Evolutionary conservation across 306 rosid species (phyloP).

Genomic region (Prunus mongolica): DNA sequence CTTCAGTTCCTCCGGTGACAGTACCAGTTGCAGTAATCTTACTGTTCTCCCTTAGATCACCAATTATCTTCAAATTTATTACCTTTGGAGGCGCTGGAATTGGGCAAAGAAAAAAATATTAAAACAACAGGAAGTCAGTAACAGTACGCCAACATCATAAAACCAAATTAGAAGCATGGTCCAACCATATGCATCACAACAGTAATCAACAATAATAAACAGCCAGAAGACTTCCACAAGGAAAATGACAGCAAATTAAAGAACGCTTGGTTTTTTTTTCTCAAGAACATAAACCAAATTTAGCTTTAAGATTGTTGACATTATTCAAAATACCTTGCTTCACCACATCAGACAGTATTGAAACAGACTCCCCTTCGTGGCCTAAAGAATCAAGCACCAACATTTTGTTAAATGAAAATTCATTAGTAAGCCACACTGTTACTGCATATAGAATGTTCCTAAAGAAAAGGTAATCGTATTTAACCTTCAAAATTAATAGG

Average conservation of each 20-base stretch:
- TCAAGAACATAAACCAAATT: neutral
- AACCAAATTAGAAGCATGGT: constrained; percentile 10
- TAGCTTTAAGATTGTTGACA: constrained; percentile 20
- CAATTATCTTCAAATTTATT: constrained; percentile 60
- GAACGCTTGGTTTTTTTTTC: neutral
- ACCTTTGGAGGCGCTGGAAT: constrained; percentile 95
- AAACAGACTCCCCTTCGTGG: constrained; percentile 80
- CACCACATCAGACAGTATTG: constrained; percentile 56
- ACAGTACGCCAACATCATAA: constrained; percentile 2
- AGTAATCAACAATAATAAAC: neutral
- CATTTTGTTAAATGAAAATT: constrained; percentile 16
- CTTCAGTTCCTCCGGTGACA: constrained; percentile 97
- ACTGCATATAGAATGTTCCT: constrained; percentile 13
- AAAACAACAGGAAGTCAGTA: constrained; percentile 14
- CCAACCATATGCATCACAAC: neutral
- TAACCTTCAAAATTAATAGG: constrained; percentile 95
- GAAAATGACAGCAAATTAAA: neutral
- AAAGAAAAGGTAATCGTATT: constrained; percentile 11
- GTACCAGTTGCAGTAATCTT: constrained; percentile 74
- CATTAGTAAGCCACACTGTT: constrained; percentile 10
- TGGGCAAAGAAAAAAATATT: constrained; percentile 16
- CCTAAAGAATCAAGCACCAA: constrained; percentile 48
- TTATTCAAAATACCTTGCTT: constrained; percentile 67
- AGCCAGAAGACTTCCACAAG: neutral
- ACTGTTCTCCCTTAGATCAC: constrained; percentile 80